A percentile compares a stretch with the other conserved stretches of the same genome.
These are phyloP conservation scores for Xylaria acuta DNA, from an alignment of 495 filamentous ascomycete species.

Conservation along the genomic window DNA sequence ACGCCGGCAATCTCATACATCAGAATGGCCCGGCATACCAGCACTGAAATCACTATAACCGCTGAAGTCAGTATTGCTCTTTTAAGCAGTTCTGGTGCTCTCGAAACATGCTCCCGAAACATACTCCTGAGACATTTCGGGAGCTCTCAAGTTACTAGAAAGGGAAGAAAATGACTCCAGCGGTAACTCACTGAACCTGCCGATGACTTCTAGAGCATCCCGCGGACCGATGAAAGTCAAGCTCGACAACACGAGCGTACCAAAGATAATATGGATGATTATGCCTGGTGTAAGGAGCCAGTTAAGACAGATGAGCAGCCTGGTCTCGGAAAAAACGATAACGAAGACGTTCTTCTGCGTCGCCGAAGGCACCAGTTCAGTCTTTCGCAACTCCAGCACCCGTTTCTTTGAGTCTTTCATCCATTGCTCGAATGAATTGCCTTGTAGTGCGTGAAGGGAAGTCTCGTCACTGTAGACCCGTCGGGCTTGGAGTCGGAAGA, in stretches of 20 bases:
- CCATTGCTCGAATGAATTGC: background rate
- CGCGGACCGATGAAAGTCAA: slow-evolving; percentile 29
- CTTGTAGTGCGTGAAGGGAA: background rate
- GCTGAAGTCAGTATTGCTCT: too few species aligned
- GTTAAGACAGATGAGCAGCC: slow-evolving; percentile 17
- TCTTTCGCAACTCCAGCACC: background rate
- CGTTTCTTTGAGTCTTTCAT: background rate
- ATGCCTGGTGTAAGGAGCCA: slow-evolving; percentile 32
- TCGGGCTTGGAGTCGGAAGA: slow-evolving; percentile 23
- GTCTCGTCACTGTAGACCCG: slow-evolving; percentile 3
- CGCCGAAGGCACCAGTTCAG: slow-evolving; percentile 2
- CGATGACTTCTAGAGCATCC: slow-evolving; percentile 26
- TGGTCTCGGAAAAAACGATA: background rate
- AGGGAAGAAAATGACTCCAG: too few species aligned
- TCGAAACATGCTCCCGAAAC: too few species aligned
- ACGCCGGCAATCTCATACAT: slow-evolving; percentile 33
- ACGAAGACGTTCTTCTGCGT: slow-evolving; percentile 1
- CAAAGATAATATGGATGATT: slow-evolving; percentile 32
- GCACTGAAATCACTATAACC: slow-evolving; percentile 21
- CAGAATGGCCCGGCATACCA: slow-evolving; percentile 28
- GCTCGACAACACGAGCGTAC: slow-evolving; percentile 32
- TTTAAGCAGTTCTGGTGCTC: too few species aligned
- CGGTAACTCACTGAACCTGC: too few species aligned
- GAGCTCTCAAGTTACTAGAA: too few species aligned
- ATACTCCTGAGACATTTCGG: too few species aligned